phyloP scores from a whole-genome alignment of 495 filamentous ascomycete species.

The Cladorrhinum samala region DNA sequence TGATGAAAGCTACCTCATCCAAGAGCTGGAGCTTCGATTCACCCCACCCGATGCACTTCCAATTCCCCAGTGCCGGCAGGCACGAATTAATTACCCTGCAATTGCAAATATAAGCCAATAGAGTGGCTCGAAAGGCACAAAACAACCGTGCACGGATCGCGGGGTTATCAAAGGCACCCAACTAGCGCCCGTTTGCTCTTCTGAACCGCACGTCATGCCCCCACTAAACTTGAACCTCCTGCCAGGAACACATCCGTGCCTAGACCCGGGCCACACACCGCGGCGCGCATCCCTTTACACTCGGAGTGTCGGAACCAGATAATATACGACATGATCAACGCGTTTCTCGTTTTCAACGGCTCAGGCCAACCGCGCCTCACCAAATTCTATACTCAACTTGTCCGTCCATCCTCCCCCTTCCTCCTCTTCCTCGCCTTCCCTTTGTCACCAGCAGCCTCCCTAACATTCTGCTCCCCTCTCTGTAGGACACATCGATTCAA shows the following conservation, averaged over 20 bases:
- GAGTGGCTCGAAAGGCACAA: neutral
- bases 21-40: neutral
- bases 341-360: conserved; percentile 98
- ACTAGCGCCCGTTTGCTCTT: neutral
- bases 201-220: conserved; percentile 1
- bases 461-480: neutral
- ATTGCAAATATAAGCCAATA: conserved; percentile 1
- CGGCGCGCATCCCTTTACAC: neutral
- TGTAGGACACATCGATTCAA: conserved; percentile 86
- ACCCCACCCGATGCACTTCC: neutral
- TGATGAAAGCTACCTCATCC: too few species aligned
- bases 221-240: neutral
- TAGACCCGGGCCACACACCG: neutral
- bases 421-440: neutral
- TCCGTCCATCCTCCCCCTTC: conserved; percentile 34
- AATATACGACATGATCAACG: conserved; percentile 99
- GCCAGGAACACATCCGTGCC: neutral
- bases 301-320: neutral
- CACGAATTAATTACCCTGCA: neutral
- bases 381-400: conserved; percentile 98
- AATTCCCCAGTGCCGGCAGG: conserved; percentile 6
- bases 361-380: conserved; percentile 92
- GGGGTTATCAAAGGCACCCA: neutral
- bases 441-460: neutral
- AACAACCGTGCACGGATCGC: neutral